Conservation (phyloP, 192 early-diverging fungal species). For the Backusella tarrabulga region DNA sequence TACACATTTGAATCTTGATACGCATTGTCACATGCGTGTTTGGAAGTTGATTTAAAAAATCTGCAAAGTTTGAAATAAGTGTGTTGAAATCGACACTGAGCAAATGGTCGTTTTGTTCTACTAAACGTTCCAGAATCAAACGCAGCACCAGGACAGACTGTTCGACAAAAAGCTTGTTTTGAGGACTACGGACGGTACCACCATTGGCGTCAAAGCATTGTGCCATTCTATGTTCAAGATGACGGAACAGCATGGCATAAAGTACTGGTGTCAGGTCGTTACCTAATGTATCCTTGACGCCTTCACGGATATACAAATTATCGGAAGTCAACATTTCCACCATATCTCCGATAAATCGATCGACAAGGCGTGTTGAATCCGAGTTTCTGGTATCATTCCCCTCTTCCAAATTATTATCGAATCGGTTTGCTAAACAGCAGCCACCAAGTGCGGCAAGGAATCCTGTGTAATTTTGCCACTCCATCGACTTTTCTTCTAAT, state of each 20-base stretch:
- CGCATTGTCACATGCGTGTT: slow-evolving; percentile 46
- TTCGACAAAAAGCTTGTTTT: slow-evolving; percentile 67
- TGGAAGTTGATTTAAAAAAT: slow-evolving; percentile 63
- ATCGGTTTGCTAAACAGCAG: slow-evolving; percentile 42
- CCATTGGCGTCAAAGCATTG: slow-evolving; percentile 61
- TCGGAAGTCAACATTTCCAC: slow-evolving; percentile 70
- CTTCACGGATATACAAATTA: slow-evolving; percentile 71
- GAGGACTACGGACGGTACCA: slow-evolving; percentile 49
- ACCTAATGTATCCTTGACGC: slow-evolving; percentile 77
- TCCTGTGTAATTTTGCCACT: slow-evolving; percentile 78
- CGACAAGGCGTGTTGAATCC: slow-evolving; percentile 42
- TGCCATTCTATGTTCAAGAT: slow-evolving; percentile 54
- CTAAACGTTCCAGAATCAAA: slow-evolving; percentile 65
- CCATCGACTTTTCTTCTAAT: slow-evolving; percentile 27
- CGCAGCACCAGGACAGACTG: slow-evolving; percentile 67
- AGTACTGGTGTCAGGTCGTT: slow-evolving; percentile 64
- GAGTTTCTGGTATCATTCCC: not conserved
- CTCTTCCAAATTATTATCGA: not conserved
- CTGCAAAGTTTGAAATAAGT: slow-evolving; percentile 59
- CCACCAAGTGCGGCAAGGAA: slow-evolving; percentile 79
- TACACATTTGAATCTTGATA: slow-evolving; percentile 74
- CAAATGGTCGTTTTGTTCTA: slow-evolving; percentile 48
- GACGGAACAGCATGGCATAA: slow-evolving; percentile 60
- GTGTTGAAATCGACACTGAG: slow-evolving; percentile 66
- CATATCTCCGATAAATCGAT: slow-evolving; percentile 72